These are phyloP conservation scores for Boechera divaricarpa DNA, from an alignment of 345 rosid species.

Conservation along the genomic window DNA sequence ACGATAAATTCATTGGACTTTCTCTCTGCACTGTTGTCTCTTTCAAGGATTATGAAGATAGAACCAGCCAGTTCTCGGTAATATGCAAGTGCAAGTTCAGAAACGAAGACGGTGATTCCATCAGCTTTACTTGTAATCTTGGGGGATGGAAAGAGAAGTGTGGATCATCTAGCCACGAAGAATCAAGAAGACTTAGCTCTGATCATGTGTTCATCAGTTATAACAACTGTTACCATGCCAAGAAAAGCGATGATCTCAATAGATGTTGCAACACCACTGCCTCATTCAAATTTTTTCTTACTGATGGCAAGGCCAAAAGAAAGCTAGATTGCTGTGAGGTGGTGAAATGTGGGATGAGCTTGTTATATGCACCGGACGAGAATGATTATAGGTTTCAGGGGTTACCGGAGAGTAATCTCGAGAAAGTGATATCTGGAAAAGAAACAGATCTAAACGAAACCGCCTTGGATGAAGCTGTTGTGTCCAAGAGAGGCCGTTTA, in stretches of 20 bases:
- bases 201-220: slow-evolving; percentile 44
- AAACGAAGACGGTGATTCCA: slow-evolving; percentile 23
- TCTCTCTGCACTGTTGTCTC: slow-evolving; percentile 28
- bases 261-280: slow-evolving; percentile 36
- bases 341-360: slow-evolving; percentile 43
- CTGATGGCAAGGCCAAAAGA: slow-evolving; percentile 34
- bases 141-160: slow-evolving; percentile 36
- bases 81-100: slow-evolving; percentile 37
- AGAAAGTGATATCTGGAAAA: not conserved
- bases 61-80: slow-evolving; percentile 16
- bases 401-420: slow-evolving; percentile 21
- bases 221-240: slow-evolving; percentile 30
- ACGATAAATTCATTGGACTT: slow-evolving; percentile 29
- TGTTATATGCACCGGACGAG: slow-evolving; percentile 38
- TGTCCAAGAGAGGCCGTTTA: slow-evolving; percentile 30
- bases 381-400: slow-evolving; percentile 38
- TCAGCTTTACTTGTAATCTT: slow-evolving; percentile 35
- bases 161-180: slow-evolving; percentile 37
- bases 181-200: slow-evolving; percentile 30
- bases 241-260: slow-evolving; percentile 26
- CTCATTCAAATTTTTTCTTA: slow-evolving; percentile 35
- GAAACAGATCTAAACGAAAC: slow-evolving; percentile 6
- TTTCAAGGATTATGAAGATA: slow-evolving; percentile 32
- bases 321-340: slow-evolving; percentile 36
- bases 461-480: not conserved